A percentile compares a stretch with the other conserved stretches of the same genome.
phyloP scores from a whole-genome alignment of 352 stramenopile genomes.

The Pythium sukuiense region DNA sequence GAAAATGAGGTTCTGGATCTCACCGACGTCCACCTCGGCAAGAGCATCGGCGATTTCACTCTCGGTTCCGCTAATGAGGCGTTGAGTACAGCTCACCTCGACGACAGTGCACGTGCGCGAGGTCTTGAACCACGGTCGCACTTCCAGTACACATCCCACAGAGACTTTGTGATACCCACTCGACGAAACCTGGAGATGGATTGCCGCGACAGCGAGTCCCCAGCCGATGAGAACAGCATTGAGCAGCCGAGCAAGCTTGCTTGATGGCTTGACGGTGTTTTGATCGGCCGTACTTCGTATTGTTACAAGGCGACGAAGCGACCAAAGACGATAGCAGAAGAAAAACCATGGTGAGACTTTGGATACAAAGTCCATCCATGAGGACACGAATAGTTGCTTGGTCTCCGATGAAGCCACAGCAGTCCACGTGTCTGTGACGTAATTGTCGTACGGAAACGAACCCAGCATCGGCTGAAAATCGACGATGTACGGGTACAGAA shows the following conservation, averaged over 20 bases:
- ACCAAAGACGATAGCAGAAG: constrained; percentile 10
- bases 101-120: constrained; percentile 17
- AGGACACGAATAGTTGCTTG: constrained; percentile 18
- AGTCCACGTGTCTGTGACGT: constrained; percentile 16
- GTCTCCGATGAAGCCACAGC: constrained; percentile 1
- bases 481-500: constrained; percentile 15
- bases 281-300: too few relatives aligned
- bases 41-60: constrained; percentile 7
- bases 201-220: constrained; percentile 5
- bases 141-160: constrained; percentile 18
- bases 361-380: constrained; percentile 22
- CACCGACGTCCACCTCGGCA: background rate
- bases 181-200: constrained; percentile 7
- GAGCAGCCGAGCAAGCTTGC: background rate
- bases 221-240: constrained; percentile 9
- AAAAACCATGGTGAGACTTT: constrained; percentile 17
- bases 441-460: constrained; percentile 9
- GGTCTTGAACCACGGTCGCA: constrained; percentile 8
- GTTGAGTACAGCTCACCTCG: constrained; percentile 22
- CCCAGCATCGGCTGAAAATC: background rate
- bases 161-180: background rate
- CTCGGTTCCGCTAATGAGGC: background rate
- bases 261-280: too few relatives aligned
- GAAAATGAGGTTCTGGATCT: background rate
- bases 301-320: constrained; percentile 2